Base-by-base conservation (phyloP, 164 flowering plant genomes). In the Dillenia turbinata region DNA sequence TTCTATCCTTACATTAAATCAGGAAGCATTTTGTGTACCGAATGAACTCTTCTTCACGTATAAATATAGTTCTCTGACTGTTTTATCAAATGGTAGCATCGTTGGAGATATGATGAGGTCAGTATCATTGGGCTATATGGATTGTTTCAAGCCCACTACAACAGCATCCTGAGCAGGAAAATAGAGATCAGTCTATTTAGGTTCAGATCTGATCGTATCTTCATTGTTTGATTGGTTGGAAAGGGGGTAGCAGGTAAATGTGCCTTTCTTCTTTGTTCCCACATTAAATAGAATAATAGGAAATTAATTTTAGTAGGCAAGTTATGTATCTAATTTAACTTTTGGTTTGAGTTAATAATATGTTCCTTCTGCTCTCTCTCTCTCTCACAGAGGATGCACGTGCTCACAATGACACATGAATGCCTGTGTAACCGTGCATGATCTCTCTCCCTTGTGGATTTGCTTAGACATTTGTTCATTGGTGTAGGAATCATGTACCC, bases 91-190 rank as follows among this genome's bases (percentile, higher is more conserved):
- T 78, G 66, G 50, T 75, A 75, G 85, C 96, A 91, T 96, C 47
- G 83, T 85, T 61, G 88, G 93, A 47, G 79, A 69, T 16, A 85
- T 88, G 88, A 77, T 91, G 74, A 81, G 89, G 68, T 84, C 96
- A 8, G 93, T 89, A 4, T 76, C 84, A 54, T 69, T 87, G 47
- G 85, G 91, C 86, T 85, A 87, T 74, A 87, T 86, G n/a, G 88
- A 78, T 76, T 91, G 96, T 81, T 87, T 88, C 81, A 84, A 70
- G 79, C 90, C 79, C 26, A 66, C 78, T 2, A 75, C 79, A 10
- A 59, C 83, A 9, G 44, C 64, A 63, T 74, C 62, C 45, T 75
- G 69, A 75, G 59, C 66, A 60, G 65, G 57, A 61, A 24, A 50
- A 57, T 22, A 46, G 57, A 73, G 73, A 56, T 62, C 54, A 57